Evolutionary conservation across 495 filamentous ascomycete genomes (phyloP).

Genomic region (Daldinia loculata): DNA sequence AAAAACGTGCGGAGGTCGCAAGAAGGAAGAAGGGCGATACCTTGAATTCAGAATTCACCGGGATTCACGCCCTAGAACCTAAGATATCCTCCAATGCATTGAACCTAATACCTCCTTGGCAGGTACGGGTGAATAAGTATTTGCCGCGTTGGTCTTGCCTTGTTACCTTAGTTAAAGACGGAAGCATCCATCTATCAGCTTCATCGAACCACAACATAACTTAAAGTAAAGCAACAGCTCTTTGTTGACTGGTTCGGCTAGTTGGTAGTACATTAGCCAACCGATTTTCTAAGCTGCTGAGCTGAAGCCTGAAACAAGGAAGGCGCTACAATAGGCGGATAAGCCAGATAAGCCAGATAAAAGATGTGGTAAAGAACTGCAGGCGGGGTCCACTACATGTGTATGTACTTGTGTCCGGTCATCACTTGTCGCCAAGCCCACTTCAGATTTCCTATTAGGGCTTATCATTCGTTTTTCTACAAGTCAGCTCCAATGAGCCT

Average conservation of each 20-base stretch:
- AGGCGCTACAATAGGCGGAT: background rate
- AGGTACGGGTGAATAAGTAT: background rate
- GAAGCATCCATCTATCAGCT: conserved; percentile 31
- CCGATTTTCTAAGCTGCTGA: background rate
- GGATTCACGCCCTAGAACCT: conserved; percentile 10
- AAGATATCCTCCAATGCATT: no score
- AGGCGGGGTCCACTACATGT: background rate
- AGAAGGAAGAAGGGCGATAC: background rate
- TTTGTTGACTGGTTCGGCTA: conserved; percentile 1
- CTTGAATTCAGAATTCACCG: background rate
- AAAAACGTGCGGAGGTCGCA: conserved; percentile 16
- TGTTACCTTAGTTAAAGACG: conserved; percentile 35
- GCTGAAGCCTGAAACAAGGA: conserved; percentile 14
- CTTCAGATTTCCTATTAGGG: conserved; percentile 28
- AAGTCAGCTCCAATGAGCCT: conserved; percentile 25
- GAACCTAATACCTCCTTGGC: background rate
- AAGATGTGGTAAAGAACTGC: background rate
- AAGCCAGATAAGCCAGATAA: background rate
- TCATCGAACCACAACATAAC: background rate
- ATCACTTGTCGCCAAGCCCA: conserved; percentile 16
- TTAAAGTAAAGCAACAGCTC: background rate
- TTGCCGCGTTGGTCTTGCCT: conserved; percentile 26
- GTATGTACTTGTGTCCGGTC: background rate
- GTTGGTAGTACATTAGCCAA: background rate
- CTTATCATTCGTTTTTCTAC: conserved; percentile 35